Evolutionary conservation across 768 basidiomycete genomes (phyloP).

Genomic region (Serendipita sp.): DNA sequence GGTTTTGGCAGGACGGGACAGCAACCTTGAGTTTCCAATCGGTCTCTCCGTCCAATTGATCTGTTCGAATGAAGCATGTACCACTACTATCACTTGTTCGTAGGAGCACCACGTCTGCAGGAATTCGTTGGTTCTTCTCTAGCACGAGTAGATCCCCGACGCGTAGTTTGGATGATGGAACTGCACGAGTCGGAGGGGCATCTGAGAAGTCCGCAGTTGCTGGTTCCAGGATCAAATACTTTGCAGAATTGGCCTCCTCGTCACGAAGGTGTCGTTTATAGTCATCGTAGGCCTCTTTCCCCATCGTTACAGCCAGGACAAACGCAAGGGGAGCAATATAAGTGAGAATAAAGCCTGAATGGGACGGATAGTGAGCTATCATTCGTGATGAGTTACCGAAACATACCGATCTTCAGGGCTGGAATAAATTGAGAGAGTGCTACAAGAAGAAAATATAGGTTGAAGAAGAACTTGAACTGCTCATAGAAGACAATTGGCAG

Average conservation of each 20-base stretch:
- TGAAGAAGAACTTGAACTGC: conserved; percentile 99
- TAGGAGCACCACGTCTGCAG: conserved; percentile 81
- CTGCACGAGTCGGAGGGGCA: conserved; percentile 40
- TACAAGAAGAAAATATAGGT: conserved; percentile 92
- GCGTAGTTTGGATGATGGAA: conserved; percentile 73
- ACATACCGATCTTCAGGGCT: conserved; percentile 77
- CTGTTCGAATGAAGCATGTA: conserved; percentile 93
- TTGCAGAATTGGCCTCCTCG: conserved; percentile 85
- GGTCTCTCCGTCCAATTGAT: conserved; percentile 96
- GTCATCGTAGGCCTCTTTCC: conserved; percentile 98
- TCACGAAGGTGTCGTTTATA: conserved; percentile 88
- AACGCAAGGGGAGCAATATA: conserved; percentile 95
- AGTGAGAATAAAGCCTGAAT: conserved; percentile 77
- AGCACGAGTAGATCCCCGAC: conserved; percentile 84
- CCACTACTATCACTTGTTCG: conserved; percentile 79
- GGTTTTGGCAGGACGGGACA: conserved; percentile 64
- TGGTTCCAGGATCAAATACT: conserved; percentile 67
- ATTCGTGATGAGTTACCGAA: neutral
- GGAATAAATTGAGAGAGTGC: conserved; percentile 93
- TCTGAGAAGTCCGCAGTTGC: conserved; percentile 16
- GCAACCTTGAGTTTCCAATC: conserved; percentile 97
- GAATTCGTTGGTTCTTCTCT: conserved; percentile 95
- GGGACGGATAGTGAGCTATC: neutral
- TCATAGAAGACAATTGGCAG: conserved; percentile 94
- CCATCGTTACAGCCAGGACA: conserved; percentile 88